Conservation (phyloP, 2,329 filamentous ascomycete genomes). For the Exophiala xenobiotica region DNA sequence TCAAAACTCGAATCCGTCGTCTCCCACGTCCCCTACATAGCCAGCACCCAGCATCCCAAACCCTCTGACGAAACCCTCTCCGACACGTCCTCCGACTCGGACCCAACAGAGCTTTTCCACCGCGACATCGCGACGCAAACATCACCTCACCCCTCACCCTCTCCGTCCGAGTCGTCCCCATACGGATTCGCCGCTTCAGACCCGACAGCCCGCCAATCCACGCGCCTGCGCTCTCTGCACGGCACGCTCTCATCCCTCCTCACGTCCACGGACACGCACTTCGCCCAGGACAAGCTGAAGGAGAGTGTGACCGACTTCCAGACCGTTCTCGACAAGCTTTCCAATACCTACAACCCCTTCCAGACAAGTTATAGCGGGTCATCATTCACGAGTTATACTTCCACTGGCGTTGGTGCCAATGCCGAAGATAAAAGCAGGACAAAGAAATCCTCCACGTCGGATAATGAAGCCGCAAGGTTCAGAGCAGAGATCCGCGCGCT, state of each 20-base stretch:
- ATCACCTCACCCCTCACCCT: conserved; percentile 46
- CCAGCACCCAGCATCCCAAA: conserved; percentile 16
- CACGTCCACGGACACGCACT: conserved; percentile 42
- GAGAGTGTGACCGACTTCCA: conserved; percentile 23
- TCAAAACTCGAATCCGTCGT: conserved; percentile 53
- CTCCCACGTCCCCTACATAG: conserved; percentile 50
- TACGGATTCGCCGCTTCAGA: conserved; percentile 9
- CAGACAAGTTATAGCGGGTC: conserved; percentile 18
- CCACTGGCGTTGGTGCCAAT: conserved; percentile 35
- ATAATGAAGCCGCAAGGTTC: conserved; percentile 58
- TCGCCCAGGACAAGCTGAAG: conserved; percentile 34
- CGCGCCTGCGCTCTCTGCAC: conserved; percentile 46
- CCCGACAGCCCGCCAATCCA: conserved; percentile 23
- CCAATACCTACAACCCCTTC: conserved; percentile 33
- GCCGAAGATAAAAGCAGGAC: conserved; percentile 23
- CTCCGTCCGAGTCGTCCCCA: conserved; percentile 33
- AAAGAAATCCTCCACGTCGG: conserved; percentile 33
- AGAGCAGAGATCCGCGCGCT: conserved; percentile 62
- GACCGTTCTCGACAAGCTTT: conserved; percentile 22
- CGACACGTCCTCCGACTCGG: conserved; percentile 52
- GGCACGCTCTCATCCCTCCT: conserved; percentile 54
- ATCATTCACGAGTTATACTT: conserved; percentile 30
- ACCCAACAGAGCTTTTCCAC: conserved; percentile 64
- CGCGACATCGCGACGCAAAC: conserved; percentile 65
- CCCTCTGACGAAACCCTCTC: conserved; percentile 43